Conservation (phyloP, 805 yeast species). For the Candida namnaoensis region DNA sequence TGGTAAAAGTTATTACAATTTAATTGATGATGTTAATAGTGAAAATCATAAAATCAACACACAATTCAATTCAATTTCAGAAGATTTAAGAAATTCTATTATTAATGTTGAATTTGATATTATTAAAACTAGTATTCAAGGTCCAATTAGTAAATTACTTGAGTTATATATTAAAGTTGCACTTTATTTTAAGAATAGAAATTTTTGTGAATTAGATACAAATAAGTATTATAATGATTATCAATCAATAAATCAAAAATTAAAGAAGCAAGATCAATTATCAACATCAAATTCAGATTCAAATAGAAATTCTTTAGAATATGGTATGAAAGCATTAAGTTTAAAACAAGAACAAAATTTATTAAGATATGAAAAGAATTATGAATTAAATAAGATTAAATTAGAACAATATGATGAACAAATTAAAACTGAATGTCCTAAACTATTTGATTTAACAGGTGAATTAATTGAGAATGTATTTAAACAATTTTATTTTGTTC, state of each 20-base stretch:
- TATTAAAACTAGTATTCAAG: slow-evolving; percentile 15
- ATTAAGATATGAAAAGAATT: slow-evolving; percentile 20
- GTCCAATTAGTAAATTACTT: slow-evolving; percentile 18
- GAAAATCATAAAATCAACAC: too few species aligned
- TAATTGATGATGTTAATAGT: not conserved
- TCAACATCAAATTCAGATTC: too few species aligned
- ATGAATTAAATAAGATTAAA: slow-evolving; percentile 22
- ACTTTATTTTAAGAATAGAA: slow-evolving; percentile 17
- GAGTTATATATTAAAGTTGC: not conserved
- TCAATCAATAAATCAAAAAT: slow-evolving; percentile 14
- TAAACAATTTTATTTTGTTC: slow-evolving; percentile 26
- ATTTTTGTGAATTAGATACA: slow-evolving; percentile 27
- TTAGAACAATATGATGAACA: slow-evolving; percentile 28
- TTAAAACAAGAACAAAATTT: slow-evolving; percentile 28
- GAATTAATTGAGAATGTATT: slow-evolving; percentile 21
- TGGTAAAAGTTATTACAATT: too few species aligned
- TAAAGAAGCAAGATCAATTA: slow-evolving; percentile 4
- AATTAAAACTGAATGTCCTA: slow-evolving; percentile 39
- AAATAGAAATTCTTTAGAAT: not conserved
- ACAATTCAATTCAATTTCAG: too few species aligned
- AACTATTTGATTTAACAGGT: slow-evolving; percentile 25
- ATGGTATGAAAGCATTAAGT: slow-evolving; percentile 13
- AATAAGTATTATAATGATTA: slow-evolving; percentile 23
- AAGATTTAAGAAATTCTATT: too few species aligned
- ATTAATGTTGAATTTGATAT: slow-evolving; percentile 17